These are phyloP conservation scores for Ehretia macrophylla DNA, from an alignment of 257 asterid genomes.

Conservation along the genomic window DNA sequence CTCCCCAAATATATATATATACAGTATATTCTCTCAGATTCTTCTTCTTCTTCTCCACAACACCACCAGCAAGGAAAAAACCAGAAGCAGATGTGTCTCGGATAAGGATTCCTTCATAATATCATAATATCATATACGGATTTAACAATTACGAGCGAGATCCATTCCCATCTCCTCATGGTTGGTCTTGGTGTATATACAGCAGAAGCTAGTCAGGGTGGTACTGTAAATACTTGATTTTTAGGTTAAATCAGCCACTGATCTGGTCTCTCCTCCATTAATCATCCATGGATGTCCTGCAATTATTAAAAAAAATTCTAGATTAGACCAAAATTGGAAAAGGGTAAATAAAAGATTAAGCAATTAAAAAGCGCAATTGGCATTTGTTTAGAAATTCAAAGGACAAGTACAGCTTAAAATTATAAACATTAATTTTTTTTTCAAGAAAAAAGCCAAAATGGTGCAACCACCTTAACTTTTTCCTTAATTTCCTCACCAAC, in stretches of 20 bases:
- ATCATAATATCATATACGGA: neutral
- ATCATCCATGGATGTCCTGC: constrained; percentile 44
- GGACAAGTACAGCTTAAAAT: neutral
- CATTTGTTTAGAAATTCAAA: neutral
- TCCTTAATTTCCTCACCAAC: no score
- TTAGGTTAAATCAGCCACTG: constrained; percentile 22
- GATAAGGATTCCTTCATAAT: no score
- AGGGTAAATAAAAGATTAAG: no score
- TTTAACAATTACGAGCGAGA: neutral
- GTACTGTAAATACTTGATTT: neutral
- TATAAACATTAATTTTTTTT: neutral
- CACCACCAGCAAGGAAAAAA: constrained; percentile 7
- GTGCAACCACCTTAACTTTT: neutral
- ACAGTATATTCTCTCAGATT: constrained; percentile 14
- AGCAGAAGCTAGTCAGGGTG: neutral
- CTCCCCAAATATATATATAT: neutral
- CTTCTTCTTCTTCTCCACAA: constrained; percentile 1
- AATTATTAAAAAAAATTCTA: neutral
- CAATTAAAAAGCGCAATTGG: neutral
- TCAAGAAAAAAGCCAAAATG: no score
- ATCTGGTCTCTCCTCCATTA: constrained; percentile 29
- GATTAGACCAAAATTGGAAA: neutral
- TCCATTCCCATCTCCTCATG: neutral
- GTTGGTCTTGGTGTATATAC: constrained; percentile 1
- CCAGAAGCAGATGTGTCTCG: neutral